Evolutionary conservation across 2,329 filamentous ascomycete species (phyloP).

Genomic region (Aureobasidium sp.): DNA sequence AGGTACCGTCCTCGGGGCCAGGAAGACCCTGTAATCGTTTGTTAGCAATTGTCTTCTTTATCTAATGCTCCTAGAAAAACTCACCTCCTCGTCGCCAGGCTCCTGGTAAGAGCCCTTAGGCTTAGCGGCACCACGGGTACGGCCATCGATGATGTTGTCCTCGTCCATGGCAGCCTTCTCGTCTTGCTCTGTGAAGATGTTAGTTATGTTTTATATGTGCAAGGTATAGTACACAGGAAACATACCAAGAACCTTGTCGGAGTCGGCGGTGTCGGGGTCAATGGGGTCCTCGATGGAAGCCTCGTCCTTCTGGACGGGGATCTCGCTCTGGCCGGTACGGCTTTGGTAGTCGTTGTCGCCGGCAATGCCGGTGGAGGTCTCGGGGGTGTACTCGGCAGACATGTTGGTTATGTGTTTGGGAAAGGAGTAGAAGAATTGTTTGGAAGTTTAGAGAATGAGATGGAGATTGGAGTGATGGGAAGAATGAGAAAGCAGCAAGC

Average conservation of each 20-base stretch:
- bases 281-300: slow-evolving; percentile 41
- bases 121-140: slow-evolving; percentile 45
- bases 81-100: slow-evolving; percentile 43
- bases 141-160: slow-evolving; percentile 40
- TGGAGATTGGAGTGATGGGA: background rate
- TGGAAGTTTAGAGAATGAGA: background rate
- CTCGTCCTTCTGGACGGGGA: slow-evolving; percentile 42
- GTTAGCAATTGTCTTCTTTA: background rate
- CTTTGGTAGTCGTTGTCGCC: slow-evolving; percentile 41
- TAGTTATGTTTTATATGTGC: background rate
- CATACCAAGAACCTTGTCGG: slow-evolving; percentile 42
- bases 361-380: slow-evolving; percentile 26
- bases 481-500: background rate
- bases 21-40: slow-evolving; percentile 15
- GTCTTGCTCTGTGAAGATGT: slow-evolving; percentile 32
- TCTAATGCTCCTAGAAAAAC: background rate
- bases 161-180: slow-evolving; percentile 44
- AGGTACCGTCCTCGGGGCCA: slow-evolving; percentile 17
- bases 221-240: background rate
- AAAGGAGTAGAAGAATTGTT: background rate
- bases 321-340: slow-evolving; percentile 41
- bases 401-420: slow-evolving; percentile 9
- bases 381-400: slow-evolving; percentile 21
- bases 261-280: slow-evolving; percentile 39
- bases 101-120: slow-evolving; percentile 40